A percentile compares a stretch with the other conserved stretches of the same genome.
phyloP scores from a whole-genome alignment of 2,329 filamentous ascomycete species.

The Metarhizium rileyi region DNA sequence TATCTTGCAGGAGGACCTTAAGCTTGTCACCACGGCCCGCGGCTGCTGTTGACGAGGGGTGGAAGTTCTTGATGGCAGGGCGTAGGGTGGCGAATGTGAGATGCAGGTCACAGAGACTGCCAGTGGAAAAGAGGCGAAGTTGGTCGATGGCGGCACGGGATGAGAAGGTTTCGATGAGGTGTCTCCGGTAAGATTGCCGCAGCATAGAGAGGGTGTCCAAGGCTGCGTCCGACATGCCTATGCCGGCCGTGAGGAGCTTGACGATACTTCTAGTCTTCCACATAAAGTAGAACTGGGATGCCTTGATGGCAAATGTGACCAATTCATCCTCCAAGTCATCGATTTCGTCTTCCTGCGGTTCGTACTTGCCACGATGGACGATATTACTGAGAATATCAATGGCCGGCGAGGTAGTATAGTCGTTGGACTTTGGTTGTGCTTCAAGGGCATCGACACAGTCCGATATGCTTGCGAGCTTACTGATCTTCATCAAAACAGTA shows the following conservation, averaged over 20 bases:
- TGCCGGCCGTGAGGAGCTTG: slow-evolving; percentile 43
- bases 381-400: slow-evolving; percentile 65
- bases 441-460: slow-evolving; percentile 73
- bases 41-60: slow-evolving; percentile 15
- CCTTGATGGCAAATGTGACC: slow-evolving; percentile 64
- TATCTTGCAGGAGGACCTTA: slow-evolving; percentile 51
- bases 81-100: slow-evolving; percentile 68
- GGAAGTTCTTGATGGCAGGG: slow-evolving; percentile 35
- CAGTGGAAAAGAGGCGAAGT: slow-evolving; percentile 64
- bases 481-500: slow-evolving; percentile 67
- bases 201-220: slow-evolving; percentile 50
- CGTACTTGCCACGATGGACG: slow-evolving; percentile 62
- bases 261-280: slow-evolving; percentile 68
- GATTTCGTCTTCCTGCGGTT: slow-evolving; percentile 57
- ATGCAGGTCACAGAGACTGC: slow-evolving; percentile 72
- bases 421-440: slow-evolving; percentile 37
- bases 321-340: slow-evolving; percentile 73
- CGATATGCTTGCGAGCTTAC: slow-evolving; percentile 69
- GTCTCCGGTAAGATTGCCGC: slow-evolving; percentile 47
- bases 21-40: slow-evolving; percentile 20
- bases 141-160: slow-evolving; percentile 64
- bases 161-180: slow-evolving; percentile 59
- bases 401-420: slow-evolving; percentile 36
- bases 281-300: slow-evolving; percentile 83
- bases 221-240: slow-evolving; percentile 44